Evolutionary conservation across 2,329 filamentous ascomycete species (phyloP), one percentile per base, ranked within the genome.

Genomic region (Fusarium cicatricum): DNA sequence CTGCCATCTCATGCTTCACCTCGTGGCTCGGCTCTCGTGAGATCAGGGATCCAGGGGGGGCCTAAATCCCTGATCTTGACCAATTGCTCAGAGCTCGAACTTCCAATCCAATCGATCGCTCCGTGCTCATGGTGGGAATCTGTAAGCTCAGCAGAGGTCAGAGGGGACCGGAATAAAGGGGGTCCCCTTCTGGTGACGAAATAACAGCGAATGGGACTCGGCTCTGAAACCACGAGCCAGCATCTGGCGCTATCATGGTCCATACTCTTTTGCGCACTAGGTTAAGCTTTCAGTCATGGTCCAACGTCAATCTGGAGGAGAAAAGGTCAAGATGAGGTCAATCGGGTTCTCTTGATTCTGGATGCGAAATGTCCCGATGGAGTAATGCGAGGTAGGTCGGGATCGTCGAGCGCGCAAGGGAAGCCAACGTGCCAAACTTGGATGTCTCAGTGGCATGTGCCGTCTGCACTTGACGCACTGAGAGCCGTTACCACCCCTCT

Each of bases 271-370:
- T 15, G 44, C 46, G 51, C 52, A 55, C 43, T 52, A 54, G 44
- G 26, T 31, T 39, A 43, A 51, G 46, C 42, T 29, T 48, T 63
- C 58, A 59, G 58, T 60, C 52, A 58, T 56, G 43, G 49, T 52
- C 51, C 57, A 52, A 44, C 21, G 62, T 68, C 50, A 61, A 55
- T 60, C 28, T 45, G 40, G 44, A 29, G 48, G 38, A 17, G 46
- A 55, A 64, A 59, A 40, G 49, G 36, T 54, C 46, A 47, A 47
- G 42, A 52, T 62, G 44, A 57, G 49, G 51, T 66, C 57, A 65
- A 57, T 62, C 65, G 58, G 44, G 59, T 60, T 67, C 52, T 67
- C 42, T 67, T 68, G 57, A 56, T 62, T 67, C 37, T 55, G 55
- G 38, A 37, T 54, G 53, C 29, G 40, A 60, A 45, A 46, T 43